Conservation (phyloP, 805 yeast species). For the Maudiozyma bulderi region DNA sequence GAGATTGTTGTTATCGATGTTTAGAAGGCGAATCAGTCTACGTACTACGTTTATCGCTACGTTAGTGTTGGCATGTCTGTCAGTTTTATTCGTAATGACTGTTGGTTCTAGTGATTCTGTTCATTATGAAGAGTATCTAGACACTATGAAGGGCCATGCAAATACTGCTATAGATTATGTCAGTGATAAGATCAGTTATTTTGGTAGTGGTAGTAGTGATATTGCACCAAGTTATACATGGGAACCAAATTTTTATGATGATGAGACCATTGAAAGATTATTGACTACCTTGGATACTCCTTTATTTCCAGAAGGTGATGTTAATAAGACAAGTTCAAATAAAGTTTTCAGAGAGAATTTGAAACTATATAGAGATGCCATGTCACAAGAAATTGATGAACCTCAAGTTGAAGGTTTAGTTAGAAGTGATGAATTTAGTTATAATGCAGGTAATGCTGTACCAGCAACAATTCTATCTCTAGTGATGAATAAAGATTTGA, state of each 20-base stretch:
- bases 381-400: constrained; percentile 34
- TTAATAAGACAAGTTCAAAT: constrained; percentile 3
- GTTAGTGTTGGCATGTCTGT: neutral
- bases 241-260: neutral
- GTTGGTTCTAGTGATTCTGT: neutral
- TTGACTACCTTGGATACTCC: constrained; percentile 15
- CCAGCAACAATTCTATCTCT: constrained; percentile 69
- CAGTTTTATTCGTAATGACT: neutral
- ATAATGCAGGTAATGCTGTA: constrained; percentile 31
- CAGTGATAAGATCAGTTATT: neutral
- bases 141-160: neutral
- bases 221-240: neutral
- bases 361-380: constrained; percentile 30
- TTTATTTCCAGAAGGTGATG: constrained; percentile 7
- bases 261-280: neutral
- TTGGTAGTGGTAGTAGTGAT: neutral
- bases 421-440: constrained; percentile 15
- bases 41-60: neutral
- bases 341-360: constrained; percentile 27
- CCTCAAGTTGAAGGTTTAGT: constrained; percentile 37
- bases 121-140: neutral
- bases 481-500: constrained; percentile 58
- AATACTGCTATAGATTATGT: neutral
- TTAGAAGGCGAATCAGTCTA: neutral
- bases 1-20: neutral